A percentile compares a stretch with the other conserved stretches of the same genome.
These are phyloP conservation scores for Rhodofomes roseus DNA, from an alignment of 1,284 basidiomycete species.

Conservation along the genomic window DNA sequence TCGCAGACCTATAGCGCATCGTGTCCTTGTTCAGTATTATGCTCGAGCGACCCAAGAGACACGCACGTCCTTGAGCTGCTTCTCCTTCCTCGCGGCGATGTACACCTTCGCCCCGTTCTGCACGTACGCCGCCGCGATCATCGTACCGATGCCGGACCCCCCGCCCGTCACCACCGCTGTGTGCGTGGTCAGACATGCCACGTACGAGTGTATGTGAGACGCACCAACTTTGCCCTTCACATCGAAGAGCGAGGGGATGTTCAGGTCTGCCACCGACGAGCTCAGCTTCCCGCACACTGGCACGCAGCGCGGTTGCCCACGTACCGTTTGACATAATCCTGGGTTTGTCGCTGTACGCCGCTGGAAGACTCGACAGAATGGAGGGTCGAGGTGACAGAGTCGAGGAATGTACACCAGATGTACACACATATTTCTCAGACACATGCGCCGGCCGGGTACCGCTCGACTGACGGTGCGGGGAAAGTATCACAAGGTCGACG, in stretches of 20 bases:
- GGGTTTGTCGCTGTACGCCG: no score
- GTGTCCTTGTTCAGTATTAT: not conserved
- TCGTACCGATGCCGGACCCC: conserved; percentile 73
- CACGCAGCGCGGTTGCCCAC: not conserved
- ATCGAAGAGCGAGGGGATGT: conserved; percentile 59
- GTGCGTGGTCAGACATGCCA: not conserved
- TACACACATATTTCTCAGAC: not conserved
- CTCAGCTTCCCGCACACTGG: not conserved
- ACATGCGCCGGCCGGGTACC: not conserved
- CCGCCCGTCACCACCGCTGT: conserved; percentile 80
- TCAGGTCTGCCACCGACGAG: conserved; percentile 43
- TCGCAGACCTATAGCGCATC: conserved; percentile 43
- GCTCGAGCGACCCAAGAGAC: not conserved
- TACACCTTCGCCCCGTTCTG: conserved; percentile 63
- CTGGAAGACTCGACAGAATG: no score
- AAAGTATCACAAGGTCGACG: not conserved
- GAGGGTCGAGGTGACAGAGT: not conserved
- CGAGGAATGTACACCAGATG: not conserved
- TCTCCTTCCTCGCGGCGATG: conserved; percentile 82
- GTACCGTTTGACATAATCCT: not conserved
- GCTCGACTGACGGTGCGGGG: not conserved
- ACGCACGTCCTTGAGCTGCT: conserved; percentile 68
- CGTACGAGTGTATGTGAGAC: conserved; percentile 15
- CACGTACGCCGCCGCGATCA: conserved; percentile 79
- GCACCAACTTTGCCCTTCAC: conserved; percentile 74